Evolutionary conservation across 495 filamentous ascomycete species (phyloP), one percentile per base, ranked within the genome.

Genomic region (Collariella sp.): DNA sequence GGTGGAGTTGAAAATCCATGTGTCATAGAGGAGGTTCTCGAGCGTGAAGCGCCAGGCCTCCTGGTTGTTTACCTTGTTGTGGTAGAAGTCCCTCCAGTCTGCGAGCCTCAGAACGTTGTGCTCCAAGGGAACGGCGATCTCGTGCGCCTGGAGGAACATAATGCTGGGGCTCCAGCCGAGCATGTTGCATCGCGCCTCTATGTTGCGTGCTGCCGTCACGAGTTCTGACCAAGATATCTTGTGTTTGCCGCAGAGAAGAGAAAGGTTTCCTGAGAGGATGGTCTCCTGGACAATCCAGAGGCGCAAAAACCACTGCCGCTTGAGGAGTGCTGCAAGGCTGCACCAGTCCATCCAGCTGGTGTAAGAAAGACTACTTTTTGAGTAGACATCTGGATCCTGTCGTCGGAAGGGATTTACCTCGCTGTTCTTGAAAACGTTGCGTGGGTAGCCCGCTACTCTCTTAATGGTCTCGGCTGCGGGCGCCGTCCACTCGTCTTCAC

Each of bases 221-320:
- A 58, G 56, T 13, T 45, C 34, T 2, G 24, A 6, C 46, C 46
- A 56, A 1, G 38, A 35, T 10, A 56, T 44, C 6, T 29, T 10
- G 36, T 49, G 36, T 13, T 41, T 22, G 15, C 57, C 57, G 7
- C 57, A 59, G 22, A 55, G 7, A 2, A 59, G 5, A 18, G 22
- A 19, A 0, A 50, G 39, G 5, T 45, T 19, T 11, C 35, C 19
- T 1, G 56, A 50, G 7, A 58, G 45, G 22, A 58, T 54, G 31
- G 35, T 29, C 23, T 58, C 56, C n/a, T 58, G 56, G 4, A 58
- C 33, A 12, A 58, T 54, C 56, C 56, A 58, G 6, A 58, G 33
- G 12, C 56, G 56, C 2, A 22, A 40, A 20, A 58, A 58, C 50
- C 51, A 58, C 23, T 54, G 56, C 13, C 56, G 29, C 18, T 49